Conservation (phyloP, 78 protist genomes). For the Dictyostelium citrinum region DNA sequence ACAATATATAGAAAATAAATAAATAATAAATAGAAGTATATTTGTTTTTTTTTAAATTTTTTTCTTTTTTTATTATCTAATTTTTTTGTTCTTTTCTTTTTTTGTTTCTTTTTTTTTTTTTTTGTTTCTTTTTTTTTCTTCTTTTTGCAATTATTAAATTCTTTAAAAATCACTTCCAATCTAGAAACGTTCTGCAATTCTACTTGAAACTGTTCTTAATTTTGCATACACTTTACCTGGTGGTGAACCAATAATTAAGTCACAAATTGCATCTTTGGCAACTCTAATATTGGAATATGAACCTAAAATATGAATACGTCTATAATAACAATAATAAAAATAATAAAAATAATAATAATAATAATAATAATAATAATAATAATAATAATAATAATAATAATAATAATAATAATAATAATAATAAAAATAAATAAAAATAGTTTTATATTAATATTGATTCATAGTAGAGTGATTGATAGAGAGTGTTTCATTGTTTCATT, state of each 20-base stretch:
- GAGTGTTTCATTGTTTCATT: not conserved
- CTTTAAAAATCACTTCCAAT: too few species aligned
- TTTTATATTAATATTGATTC: not conserved
- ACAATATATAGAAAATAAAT: not conserved
- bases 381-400: not conserved
- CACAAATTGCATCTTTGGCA: slow-evolving; percentile 95
- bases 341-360: not conserved
- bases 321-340: not conserved
- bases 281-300: slow-evolving; percentile 91
- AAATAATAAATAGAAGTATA: not conserved
- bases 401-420: not conserved
- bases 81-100: not conserved
- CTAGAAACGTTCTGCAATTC: slow-evolving; percentile 91
- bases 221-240: slow-evolving; percentile 95
- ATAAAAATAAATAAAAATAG: not conserved
- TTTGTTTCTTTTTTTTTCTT: not conserved
- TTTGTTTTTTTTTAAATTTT: not conserved
- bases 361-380: not conserved
- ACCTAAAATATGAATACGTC: slow-evolving; percentile 97
- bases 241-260: slow-evolving; percentile 94
- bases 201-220: slow-evolving; percentile 85
- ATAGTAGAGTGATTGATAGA: not conserved
- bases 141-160: too few species aligned
- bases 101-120: not conserved
- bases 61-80: not conserved